Evolutionary conservation across 768 basidiomycete genomes (phyloP), one percentile per base, ranked within the genome.

Genomic region (Suillus occidentalis): DNA sequence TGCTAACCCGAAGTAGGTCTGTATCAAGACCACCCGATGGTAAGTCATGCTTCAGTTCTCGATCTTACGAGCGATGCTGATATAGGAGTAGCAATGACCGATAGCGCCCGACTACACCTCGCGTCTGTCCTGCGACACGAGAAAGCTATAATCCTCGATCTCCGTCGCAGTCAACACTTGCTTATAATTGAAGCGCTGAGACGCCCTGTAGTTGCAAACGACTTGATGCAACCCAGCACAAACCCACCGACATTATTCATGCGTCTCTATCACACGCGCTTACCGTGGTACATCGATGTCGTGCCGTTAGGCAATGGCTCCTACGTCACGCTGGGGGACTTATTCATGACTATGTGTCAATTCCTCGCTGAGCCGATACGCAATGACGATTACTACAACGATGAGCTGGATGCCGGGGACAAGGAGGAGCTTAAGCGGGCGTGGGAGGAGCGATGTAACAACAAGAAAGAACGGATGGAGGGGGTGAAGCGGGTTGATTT

Each of bases 211-310:
- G 84, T 83, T 65, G 66, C 72, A 6, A 80, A 79, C 59, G 87
- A 90, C 69, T 81, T 88, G 67, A 77, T 80, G 14, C 86, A 85
- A 52, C 79, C 85, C 60, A 84, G 83, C 28, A 84, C 84, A 16
- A 77, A 78, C 47, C 87, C 87, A 1, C 80, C 85, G 2, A 75
- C 83, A 0, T 70, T 75, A 6, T 75, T 74, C 63, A 82, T 90
- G 78, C 85, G 87, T 14, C 70, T 90, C 59, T 85, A 81, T 69
- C 87, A 88, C 72, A 75, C 82, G 0, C 76, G 78, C 42, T 75
- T 88, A 1, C 89, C 89, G 0, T 91, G 89, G 89, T 88, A 84
- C 74, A 82, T 91, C 72, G 89, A 90, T 67, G 77, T 89, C 20
- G 70, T 71, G 28, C 74, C 81, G 47, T 73, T 72, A 9, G 67